Percentiles rank a stretch among this genome's conserved stretches.
Conservation (phyloP, 2,329 filamentous ascomycete species). For the Ceratocystis cubensis region DNA sequence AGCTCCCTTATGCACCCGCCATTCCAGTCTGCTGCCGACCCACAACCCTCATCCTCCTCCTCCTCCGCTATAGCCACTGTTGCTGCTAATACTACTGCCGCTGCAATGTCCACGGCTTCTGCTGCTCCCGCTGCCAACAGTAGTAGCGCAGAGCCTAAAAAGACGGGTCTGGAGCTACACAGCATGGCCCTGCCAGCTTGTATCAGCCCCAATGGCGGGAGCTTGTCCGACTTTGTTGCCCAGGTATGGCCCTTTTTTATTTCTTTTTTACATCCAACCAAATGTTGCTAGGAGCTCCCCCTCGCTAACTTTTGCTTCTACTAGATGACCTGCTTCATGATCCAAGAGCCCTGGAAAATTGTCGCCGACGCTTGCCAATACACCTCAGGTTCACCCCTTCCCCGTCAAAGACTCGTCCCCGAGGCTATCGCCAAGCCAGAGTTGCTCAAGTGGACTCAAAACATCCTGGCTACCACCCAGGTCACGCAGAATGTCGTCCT, state of each 20-base stretch:
- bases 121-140: not conserved
- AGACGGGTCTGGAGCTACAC: constrained; percentile 38
- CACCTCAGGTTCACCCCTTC: constrained; percentile 23
- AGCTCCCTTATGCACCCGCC: not conserved
- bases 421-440: constrained; percentile 52
- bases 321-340: constrained; percentile 90
- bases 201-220: constrained; percentile 64
- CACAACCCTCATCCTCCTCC: not conserved
- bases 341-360: constrained; percentile 83
- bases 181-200: constrained; percentile 61
- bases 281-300: not conserved
- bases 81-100: not conserved
- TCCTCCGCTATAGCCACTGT: constrained; percentile 12
- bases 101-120: not conserved
- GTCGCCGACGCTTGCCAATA: constrained; percentile 61
- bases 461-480: constrained; percentile 83
- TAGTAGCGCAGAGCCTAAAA: constrained; percentile 17
- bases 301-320: not conserved
- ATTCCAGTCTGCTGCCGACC: not conserved
- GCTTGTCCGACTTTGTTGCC: constrained; percentile 69
- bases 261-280: not conserved
- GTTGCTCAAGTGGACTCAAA: constrained; percentile 68
- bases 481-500: constrained; percentile 93
- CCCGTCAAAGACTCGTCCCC: constrained; percentile 44
- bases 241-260: constrained; percentile 42